Evolutionary conservation across 1,284 basidiomycete genomes (phyloP).

Genomic region (Apiotrichum akiyoshidainum): DNA sequence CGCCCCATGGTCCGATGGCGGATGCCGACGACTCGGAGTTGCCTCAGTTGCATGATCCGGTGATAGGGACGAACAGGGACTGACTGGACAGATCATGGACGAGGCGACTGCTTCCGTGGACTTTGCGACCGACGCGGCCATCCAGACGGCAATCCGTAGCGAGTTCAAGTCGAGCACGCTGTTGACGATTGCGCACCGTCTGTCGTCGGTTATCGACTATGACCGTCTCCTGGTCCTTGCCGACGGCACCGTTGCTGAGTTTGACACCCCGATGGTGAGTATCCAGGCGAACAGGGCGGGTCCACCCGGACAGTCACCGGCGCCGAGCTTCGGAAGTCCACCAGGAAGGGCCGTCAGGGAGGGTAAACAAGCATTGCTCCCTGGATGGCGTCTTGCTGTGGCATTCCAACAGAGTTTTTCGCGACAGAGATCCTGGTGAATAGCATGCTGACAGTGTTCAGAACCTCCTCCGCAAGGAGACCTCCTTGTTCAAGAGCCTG

Average conservation of each 20-base stretch:
- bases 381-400: no score
- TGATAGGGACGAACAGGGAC: not conserved
- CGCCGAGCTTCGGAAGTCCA: not conserved
- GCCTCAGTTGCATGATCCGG: not conserved
- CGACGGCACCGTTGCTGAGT: slow-evolving; percentile 72
- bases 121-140: slow-evolving; percentile 64
- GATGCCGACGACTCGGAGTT: not conserved
- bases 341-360: not conserved
- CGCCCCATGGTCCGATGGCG: not conserved
- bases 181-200: slow-evolving; percentile 77
- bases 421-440: not conserved
- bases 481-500: slow-evolving; percentile 72
- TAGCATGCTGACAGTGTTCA: slow-evolving; percentile 15
- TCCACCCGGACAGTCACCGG: not conserved
- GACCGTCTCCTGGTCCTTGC: slow-evolving; percentile 77
- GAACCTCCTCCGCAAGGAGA: slow-evolving; percentile 67
- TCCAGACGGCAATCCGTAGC: slow-evolving; percentile 74
- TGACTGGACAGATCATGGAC: slow-evolving; percentile 60
- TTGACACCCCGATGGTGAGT: slow-evolving; percentile 67
- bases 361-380: no score
- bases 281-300: no score
- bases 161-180: slow-evolving; percentile 73
- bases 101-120: slow-evolving; percentile 80
- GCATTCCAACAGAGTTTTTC: no score
- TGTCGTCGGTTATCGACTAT: slow-evolving; percentile 67